Percentiles rank a stretch among this genome's conserved stretches.
Evolutionary conservation across 1,139 yeast genomes (phyloP).

Genomic region (Yamadazyma diospyri): DNA sequence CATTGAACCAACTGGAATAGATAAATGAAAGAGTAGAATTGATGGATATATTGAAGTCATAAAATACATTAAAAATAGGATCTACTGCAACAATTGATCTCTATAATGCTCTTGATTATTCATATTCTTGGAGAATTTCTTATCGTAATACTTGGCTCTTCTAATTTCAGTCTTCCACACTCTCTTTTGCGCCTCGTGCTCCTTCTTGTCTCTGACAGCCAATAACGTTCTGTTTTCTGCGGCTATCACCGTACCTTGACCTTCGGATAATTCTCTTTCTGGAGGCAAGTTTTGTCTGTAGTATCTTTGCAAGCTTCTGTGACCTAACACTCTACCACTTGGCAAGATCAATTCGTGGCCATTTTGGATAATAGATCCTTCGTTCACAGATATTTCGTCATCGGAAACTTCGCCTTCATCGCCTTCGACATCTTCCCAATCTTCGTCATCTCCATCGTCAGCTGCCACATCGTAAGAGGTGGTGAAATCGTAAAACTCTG

Average conservation of each 20-base stretch:
- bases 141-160: slow-evolving; percentile 66
- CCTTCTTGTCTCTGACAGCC: slow-evolving; percentile 48
- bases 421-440: slow-evolving; percentile 49
- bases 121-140: slow-evolving; percentile 75
- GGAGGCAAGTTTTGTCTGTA: slow-evolving; percentile 80
- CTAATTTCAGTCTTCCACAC: slow-evolving; percentile 71
- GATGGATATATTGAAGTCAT: too few relatives aligned
- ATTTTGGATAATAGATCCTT: slow-evolving; percentile 40
- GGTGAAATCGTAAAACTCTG: slow-evolving; percentile 84
- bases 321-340: slow-evolving; percentile 84
- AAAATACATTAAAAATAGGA: too few relatives aligned
- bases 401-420: slow-evolving; percentile 37
- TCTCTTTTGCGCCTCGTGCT: slow-evolving; percentile 63
- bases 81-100: slow-evolving; percentile 83
- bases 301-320: slow-evolving; percentile 81
- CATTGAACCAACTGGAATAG: too few relatives aligned
- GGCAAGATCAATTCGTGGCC: slow-evolving; percentile 84
- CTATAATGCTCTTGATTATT: slow-evolving; percentile 90
- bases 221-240: slow-evolving; percentile 82
- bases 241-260: slow-evolving; percentile 90
- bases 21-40: too few relatives aligned
- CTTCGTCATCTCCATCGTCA: slow-evolving; percentile 29
- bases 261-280: slow-evolving; percentile 70
- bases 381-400: slow-evolving; percentile 37
- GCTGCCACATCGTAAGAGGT: slow-evolving; percentile 45